Conservation (phyloP, 2,329 filamentous ascomycete genomes). For the Fusarium setosum region DNA sequence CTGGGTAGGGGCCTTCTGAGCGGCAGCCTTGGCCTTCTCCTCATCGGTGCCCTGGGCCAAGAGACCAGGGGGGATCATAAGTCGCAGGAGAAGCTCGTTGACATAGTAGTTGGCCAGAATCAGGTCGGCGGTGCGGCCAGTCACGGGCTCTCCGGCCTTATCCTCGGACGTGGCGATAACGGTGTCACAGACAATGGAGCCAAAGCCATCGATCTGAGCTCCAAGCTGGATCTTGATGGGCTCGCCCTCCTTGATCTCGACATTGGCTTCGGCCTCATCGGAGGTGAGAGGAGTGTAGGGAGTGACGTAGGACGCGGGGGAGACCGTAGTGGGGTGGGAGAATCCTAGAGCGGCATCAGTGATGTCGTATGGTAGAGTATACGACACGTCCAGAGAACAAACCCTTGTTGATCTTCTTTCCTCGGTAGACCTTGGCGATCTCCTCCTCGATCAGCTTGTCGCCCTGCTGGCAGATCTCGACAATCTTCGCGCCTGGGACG, state of each 20-base stretch:
- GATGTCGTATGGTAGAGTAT: not conserved
- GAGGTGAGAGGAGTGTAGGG: conserved; percentile 94
- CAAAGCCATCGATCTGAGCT: conserved; percentile 97
- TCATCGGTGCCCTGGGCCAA: conserved; percentile 87
- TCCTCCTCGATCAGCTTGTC: conserved; percentile 96
- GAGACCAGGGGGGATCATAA: conserved; percentile 92
- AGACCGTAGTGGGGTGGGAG: conserved; percentile 94
- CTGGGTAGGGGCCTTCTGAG: conserved; percentile 86
- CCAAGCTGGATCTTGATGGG: conserved; percentile 98
- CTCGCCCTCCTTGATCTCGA: conserved; percentile 85
- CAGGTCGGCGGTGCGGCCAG: conserved; percentile 85
- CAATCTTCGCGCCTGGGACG: conserved; percentile 89
- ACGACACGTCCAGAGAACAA: conserved; percentile 44
- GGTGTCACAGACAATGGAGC: conserved; percentile 95
- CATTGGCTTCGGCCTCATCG: conserved; percentile 85
- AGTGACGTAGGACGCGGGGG: conserved; percentile 92
- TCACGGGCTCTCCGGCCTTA: conserved; percentile 71
- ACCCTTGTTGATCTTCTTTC: conserved; percentile 97
- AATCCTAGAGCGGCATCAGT: conserved; percentile 68
- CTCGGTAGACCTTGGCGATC: conserved; percentile 94
- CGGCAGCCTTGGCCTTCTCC: conserved; percentile 91
- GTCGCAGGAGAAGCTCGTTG: conserved; percentile 91
- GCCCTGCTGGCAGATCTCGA: conserved; percentile 94
- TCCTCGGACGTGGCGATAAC: conserved; percentile 76
- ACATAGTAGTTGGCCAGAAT: conserved; percentile 92